phyloP scores from a whole-genome alignment of 2,329 filamentous ascomycete species.

The Botrytis galanthina region DNA sequence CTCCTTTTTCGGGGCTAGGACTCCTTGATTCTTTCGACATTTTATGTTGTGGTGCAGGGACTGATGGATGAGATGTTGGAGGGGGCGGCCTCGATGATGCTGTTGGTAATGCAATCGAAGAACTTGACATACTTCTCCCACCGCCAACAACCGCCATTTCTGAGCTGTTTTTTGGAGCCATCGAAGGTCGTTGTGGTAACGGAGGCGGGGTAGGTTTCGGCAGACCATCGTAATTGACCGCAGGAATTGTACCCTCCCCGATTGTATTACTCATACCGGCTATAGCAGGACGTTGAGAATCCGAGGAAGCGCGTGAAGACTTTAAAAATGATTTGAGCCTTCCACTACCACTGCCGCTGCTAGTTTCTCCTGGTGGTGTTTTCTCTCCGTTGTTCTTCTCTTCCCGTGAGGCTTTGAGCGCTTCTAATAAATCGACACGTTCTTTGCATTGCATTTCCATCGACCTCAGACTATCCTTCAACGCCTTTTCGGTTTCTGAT shows the following conservation, averaged over 20 bases:
- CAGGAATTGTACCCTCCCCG: constrained; percentile 77
- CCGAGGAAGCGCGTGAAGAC: constrained; percentile 10
- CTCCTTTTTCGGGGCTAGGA: constrained; percentile 55
- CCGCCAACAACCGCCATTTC: constrained; percentile 44
- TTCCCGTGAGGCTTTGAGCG: constrained; percentile 65
- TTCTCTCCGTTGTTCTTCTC: constrained; percentile 65
- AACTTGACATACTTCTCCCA: constrained; percentile 32
- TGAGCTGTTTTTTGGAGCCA: constrained; percentile 49
- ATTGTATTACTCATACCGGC: constrained; percentile 44
- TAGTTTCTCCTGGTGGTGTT: constrained; percentile 76
- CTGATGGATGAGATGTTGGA: constrained; percentile 26
- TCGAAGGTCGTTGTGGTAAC: constrained; percentile 54
- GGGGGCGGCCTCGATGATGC: constrained; percentile 25
- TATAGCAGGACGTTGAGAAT: background rate
- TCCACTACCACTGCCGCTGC: constrained; percentile 39
- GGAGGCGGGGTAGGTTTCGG: constrained; percentile 60
- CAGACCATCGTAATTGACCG: constrained; percentile 76
- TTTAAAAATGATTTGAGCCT: constrained; percentile 20
- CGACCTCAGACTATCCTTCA: constrained; percentile 76
- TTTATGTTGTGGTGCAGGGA: constrained; percentile 24
- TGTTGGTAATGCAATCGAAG: constrained; percentile 19
- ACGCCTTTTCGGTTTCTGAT: constrained; percentile 77
- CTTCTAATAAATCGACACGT: constrained; percentile 82
- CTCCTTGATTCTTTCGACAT: constrained; percentile 45
- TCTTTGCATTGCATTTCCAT: constrained; percentile 93